These are phyloP conservation scores for Tylopilus rubrobrunneus DNA, from an alignment of 768 basidiomycete genomes.

Conservation along the genomic window DNA sequence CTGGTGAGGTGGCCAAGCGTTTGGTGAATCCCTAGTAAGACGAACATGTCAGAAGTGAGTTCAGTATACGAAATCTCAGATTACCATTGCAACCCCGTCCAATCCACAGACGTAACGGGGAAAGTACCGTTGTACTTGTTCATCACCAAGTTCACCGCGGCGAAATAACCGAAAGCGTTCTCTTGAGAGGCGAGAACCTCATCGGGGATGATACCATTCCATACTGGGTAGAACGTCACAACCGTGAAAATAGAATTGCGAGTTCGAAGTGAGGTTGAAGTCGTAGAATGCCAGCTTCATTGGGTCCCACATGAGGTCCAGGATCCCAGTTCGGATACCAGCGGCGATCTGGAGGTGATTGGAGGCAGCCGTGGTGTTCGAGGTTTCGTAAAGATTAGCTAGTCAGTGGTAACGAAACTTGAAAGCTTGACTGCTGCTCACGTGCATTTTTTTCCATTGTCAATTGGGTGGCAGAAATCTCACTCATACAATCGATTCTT, in stretches of 20 bases:
- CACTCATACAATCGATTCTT: too few relatives aligned
- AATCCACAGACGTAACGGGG: constrained; percentile 70
- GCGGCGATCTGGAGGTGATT: constrained; percentile 56
- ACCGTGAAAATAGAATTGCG: constrained; percentile 65
- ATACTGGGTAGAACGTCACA: constrained; percentile 81
- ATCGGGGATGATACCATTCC: constrained; percentile 80
- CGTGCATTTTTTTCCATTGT: too few relatives aligned
- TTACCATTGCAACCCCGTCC: constrained; percentile 78
- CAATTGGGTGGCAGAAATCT: too few relatives aligned
- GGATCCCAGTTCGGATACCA: constrained; percentile 59
- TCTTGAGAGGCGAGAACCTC: constrained; percentile 54
- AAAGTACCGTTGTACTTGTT: constrained; percentile 86
- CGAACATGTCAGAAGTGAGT: neutral
- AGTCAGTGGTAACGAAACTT: too few relatives aligned
- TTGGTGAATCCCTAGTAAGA: constrained; percentile 77
- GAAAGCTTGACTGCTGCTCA: too few relatives aligned
- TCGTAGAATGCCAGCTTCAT: constrained; percentile 88
- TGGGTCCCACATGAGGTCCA: constrained; percentile 86
- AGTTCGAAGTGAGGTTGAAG: constrained; percentile 70
- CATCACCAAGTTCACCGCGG: constrained; percentile 71
- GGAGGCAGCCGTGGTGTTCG: constrained; percentile 40
- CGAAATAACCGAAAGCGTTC: constrained; percentile 70
- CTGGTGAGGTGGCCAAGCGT: constrained; percentile 84
- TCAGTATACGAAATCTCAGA: constrained; percentile 1
- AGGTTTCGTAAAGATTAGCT: constrained; percentile 53